Conservation (phyloP, 2,329 filamentous ascomycete species). For the Fusarium sacchari region DNA sequence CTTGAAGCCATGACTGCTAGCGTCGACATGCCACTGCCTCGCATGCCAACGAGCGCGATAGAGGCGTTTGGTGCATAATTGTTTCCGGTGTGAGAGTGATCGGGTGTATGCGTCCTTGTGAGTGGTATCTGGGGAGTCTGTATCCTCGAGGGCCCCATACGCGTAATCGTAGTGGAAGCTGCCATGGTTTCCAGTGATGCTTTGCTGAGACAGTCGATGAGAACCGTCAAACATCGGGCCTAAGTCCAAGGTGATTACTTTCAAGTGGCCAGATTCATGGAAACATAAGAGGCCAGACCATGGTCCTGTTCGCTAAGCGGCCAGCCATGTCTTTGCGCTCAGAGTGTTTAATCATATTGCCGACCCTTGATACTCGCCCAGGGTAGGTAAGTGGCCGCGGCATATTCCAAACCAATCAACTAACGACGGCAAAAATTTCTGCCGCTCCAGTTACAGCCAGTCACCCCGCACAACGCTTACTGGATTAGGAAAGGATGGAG, state of each 20-base stretch:
- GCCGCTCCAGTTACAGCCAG: not conserved
- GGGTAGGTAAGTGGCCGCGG: not conserved
- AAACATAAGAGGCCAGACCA: not conserved
- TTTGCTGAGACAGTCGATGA: not conserved
- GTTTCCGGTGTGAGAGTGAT: rapidly evolving
- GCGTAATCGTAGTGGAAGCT: rapidly evolving
- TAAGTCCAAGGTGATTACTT: rapidly evolving
- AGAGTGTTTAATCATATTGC: not conserved
- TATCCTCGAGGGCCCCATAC: not conserved
- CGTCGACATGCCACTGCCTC: constrained; percentile 6
- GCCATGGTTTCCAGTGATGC: not conserved
- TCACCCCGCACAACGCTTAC: not conserved
- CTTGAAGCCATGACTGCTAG: constrained; percentile 4
- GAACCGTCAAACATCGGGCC: rapidly evolving
- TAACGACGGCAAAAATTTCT: not conserved
- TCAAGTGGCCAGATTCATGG: not conserved
- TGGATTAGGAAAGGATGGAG: not conserved
- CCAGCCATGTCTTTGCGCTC: not conserved
- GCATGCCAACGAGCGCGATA: not conserved
- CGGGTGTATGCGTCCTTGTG: not conserved
- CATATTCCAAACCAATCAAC: not conserved
- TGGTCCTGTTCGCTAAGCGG: not conserved
- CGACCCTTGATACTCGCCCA: not conserved
- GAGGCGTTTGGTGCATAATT: not conserved
- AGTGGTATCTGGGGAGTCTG: not conserved